Evolutionary conservation across 2,329 filamentous ascomycete genomes (phyloP), one percentile per base, ranked within the genome.

Genomic region (Aspergillus alliaceus): DNA sequence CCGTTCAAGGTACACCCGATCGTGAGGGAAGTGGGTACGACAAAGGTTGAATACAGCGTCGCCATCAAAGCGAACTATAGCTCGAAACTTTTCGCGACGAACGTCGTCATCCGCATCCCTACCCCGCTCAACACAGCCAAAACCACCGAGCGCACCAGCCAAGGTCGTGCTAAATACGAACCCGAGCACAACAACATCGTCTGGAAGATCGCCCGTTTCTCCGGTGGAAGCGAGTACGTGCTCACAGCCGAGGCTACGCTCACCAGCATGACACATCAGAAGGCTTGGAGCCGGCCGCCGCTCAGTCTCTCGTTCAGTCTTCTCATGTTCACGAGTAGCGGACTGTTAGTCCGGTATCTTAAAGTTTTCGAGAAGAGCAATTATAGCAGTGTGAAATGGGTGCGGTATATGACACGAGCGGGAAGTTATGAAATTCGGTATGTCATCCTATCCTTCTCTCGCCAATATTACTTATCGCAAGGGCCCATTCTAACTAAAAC

Each of bases 331-430:
- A 99, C 95, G 20, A 96, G 91, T 72, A 96, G 90, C 1, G 95
- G 95, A 0, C 74, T 99, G 71, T 73, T 99, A 63, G 95, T 99
- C 56, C 82, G 96, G 50, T 99, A 99, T 75, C 78, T 99, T 57
- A 99, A 99, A 79, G 95, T 99, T 1, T 99, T 99, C 79, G 95
- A 99, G 80, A 99, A 99, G 86, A 95, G 86, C 76, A 98, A 98
- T 76, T 99, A 99, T 75, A 96, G 90, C 61, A 96, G 92, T 71
- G 95, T 99, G 49, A 99, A 99, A 77, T 99, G 95, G 95, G 95
- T 99, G 67, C 83, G 95, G 67, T 99, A 99, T 77, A 98, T 99
- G 95, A 99, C 95, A 18, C 87, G 93, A 64, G 95, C 93, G 15
- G 95, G 95, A 27, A 97, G 92, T 75, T 99, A 99, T 76, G 95